Evolutionary conservation across 106 monocot genomes (phyloP).

Genomic region (Acorus calamus): DNA sequence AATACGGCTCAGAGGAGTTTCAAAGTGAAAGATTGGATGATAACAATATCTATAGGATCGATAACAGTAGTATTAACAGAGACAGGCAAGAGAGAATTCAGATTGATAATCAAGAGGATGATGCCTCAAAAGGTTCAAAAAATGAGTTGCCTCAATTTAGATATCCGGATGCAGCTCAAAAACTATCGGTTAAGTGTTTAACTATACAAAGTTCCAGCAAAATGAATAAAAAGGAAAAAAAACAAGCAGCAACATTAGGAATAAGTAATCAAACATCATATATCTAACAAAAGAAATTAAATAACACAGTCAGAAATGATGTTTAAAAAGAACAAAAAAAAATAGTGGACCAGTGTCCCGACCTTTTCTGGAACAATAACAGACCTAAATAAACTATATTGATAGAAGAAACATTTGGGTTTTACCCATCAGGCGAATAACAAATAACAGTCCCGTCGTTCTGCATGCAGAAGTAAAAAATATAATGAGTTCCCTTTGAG

Average conservation of each 20-base stretch:
- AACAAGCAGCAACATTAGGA: slow-evolving; percentile 20
- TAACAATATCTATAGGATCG: slow-evolving; percentile 12
- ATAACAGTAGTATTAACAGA: slow-evolving; percentile 23
- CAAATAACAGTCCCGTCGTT: no score
- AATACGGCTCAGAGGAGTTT: slow-evolving; percentile 40
- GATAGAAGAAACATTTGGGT: no score
- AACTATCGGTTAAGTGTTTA: slow-evolving; percentile 26
- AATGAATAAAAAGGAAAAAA: slow-evolving; percentile 12
- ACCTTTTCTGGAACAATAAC: no score
- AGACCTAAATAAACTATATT: no score
- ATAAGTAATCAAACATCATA: not conserved
- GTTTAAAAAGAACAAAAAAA: no score
- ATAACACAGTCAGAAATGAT: no score
- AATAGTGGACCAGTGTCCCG: no score
- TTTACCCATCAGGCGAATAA: no score
- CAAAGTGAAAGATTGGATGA: slow-evolving; percentile 35
- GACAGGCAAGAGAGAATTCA: slow-evolving; percentile 32
- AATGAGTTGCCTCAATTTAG: slow-evolving; percentile 36
- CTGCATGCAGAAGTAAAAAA: no score
- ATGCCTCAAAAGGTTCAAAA: slow-evolving; percentile 24
- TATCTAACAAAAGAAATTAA: no score
- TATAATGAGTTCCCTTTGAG: no score
- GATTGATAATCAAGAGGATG: slow-evolving; percentile 30
- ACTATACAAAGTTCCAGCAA: slow-evolving; percentile 9
- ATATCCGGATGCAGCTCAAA: slow-evolving; percentile 21